Evolutionary conservation across 2,329 filamentous ascomycete genomes (phyloP).

Genomic region (Calycina herbarum): DNA sequence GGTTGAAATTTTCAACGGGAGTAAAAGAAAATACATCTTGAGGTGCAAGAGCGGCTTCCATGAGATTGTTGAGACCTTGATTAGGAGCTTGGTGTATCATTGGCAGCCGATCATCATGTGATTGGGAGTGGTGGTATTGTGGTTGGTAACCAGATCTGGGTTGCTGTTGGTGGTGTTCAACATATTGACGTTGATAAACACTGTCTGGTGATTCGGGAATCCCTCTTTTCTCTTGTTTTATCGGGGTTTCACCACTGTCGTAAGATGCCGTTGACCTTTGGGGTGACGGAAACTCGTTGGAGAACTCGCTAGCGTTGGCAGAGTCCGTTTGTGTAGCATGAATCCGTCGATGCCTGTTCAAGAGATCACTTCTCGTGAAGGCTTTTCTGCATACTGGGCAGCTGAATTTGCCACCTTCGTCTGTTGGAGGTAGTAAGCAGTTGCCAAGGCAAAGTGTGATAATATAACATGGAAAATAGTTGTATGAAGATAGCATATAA

Average conservation of each 20-base stretch:
- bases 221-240: not conserved
- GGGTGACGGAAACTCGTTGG: not conserved
- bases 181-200: not conserved
- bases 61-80: constrained; percentile 33
- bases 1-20: constrained; percentile 27
- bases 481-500: not conserved
- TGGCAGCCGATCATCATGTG: not conserved
- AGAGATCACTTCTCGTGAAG: constrained; percentile 35
- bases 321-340: constrained; percentile 24
- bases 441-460: not conserved
- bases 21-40: constrained; percentile 22
- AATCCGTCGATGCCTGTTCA: constrained; percentile 35
- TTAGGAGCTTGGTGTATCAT: constrained; percentile 15
- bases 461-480: not conserved
- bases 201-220: not conserved
- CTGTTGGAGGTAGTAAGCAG: constrained; percentile 6
- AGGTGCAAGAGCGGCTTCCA: constrained; percentile 34
- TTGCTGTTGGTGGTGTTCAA: not conserved
- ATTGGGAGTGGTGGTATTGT: constrained; percentile 8
- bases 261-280: not conserved
- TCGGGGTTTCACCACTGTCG: not conserved
- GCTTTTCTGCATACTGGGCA: constrained; percentile 33
- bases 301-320: not conserved
- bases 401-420: constrained; percentile 34
- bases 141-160: not conserved